Conservation (phyloP, 2,329 filamentous ascomycete genomes). For the Colletotrichum higginsianum region DNA sequence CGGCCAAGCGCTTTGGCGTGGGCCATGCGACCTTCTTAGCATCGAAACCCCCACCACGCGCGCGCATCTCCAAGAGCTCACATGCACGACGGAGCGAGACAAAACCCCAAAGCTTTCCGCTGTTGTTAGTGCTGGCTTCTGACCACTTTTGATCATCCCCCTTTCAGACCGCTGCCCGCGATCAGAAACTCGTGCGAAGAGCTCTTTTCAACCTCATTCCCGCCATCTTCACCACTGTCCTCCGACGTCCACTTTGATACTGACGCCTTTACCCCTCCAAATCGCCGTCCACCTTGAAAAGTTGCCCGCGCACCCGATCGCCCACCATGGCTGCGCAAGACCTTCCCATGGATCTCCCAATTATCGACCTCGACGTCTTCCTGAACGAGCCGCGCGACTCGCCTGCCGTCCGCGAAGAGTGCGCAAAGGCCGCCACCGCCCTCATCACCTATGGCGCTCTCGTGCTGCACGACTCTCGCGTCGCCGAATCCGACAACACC, state of each 20-base stretch:
- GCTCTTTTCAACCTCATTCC: background rate
- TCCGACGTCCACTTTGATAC: background rate
- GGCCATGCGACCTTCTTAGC: slow-evolving; percentile 23
- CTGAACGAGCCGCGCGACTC: slow-evolving; percentile 60
- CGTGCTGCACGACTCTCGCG: slow-evolving; percentile 72
- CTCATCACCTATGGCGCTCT: slow-evolving; percentile 74
- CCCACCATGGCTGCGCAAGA: slow-evolving; percentile 47
- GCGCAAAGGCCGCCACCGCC: slow-evolving; percentile 67
- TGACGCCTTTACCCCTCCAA: background rate
- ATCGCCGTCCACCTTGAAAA: background rate
- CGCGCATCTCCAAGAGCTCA: slow-evolving; percentile 34
- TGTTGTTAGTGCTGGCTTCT: background rate
- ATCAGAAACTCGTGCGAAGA: background rate
- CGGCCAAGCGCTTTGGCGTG: slow-evolving; percentile 30
- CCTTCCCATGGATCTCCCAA: slow-evolving; percentile 69
- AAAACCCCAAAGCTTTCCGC: slow-evolving; percentile 15
- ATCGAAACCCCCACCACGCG: slow-evolving; percentile 21
- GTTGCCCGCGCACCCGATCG: background rate
- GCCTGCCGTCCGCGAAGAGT: slow-evolving; percentile 64
- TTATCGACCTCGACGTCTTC: slow-evolving; percentile 73
- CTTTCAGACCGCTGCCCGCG: background rate
- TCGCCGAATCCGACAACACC: slow-evolving; percentile 68
- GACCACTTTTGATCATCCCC: background rate
- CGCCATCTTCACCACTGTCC: background rate
- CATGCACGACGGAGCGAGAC: slow-evolving; percentile 19